Evolutionary conservation across 345 rosid species (phyloP), one percentile per base, ranked within the genome.

Genomic region (Erysimum cheiranthoides): DNA sequence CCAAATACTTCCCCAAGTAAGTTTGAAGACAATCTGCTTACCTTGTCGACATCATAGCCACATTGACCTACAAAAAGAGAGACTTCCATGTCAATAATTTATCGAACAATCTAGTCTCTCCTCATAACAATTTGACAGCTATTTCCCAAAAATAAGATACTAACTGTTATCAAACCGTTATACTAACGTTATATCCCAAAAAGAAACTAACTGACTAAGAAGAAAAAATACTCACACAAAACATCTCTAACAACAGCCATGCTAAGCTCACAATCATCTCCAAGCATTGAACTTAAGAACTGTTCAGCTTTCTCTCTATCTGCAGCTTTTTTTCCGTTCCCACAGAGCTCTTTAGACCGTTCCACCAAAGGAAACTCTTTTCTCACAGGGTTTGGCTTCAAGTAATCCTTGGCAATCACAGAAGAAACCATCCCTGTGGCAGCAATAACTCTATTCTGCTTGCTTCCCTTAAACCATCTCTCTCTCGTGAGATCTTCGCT

Each of bases 381-480:
- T 60, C 73, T 39, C 25, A 65, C 53, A 71, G 79, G 80, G 21
- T 81, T 82, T 1, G 82, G 79, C 70, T 78, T 91, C 54, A 87
- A 68, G 54, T 94, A 92, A 5, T 89, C 98, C 81, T 90, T 94
- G 18, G 91, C 93, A 46, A 92, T 61, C 76, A 94, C 78, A 10
- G 92, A 83, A n/a, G 97, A 88, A 47, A 92, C 93, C 73, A 88
- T 94, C 53, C 98, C 97, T 35, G 95, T 84, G 0, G 81, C 81
- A 2, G 96, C 98, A 70, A 90, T 80, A 71, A 76, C 85, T 62
- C 78, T 86, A 84, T 81, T 92, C 83, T 79, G 81, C 86, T 85
- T 90, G 40, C 34, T 82, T 60, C 84, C 52, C 16, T 74, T 79
- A 34, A 78, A 74, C 49, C 80, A 80, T 52, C 62, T 80, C 38